phyloP scores from a whole-genome alignment of 2,329 filamentous ascomycete genomes.

The Aspergillus eucalypticola region DNA sequence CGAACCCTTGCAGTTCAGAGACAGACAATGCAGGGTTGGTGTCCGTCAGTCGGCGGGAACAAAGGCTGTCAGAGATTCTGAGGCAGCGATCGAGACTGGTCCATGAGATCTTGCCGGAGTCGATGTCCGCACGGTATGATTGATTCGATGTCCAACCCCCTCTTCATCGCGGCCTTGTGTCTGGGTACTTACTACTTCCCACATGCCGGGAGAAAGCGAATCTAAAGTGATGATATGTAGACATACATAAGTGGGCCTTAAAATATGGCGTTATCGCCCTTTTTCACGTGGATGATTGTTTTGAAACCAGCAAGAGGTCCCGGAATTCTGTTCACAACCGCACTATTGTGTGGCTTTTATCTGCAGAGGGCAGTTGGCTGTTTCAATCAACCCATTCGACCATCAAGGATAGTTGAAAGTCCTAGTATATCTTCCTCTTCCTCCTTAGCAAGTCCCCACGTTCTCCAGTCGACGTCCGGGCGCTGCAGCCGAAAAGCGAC shows the following conservation, averaged over 20 bases:
- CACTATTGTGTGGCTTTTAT: no score
- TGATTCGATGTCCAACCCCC: neutral
- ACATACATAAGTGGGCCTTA: neutral
- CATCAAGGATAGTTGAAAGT: no score
- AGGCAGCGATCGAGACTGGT: conserved; percentile 1
- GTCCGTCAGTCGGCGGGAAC: neutral
- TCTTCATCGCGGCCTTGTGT: neutral
- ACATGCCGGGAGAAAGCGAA: neutral
- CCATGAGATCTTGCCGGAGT: neutral
- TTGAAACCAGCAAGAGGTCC: neutral
- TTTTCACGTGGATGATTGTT: neutral
- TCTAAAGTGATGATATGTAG: neutral
- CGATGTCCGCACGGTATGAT: neutral
- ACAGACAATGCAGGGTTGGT: conserved; percentile 5
- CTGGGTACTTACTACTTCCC: no score
- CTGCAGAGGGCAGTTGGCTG: no score
- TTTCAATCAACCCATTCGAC: no score
- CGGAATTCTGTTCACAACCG: no score
- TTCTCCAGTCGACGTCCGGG: conserved; percentile 8
- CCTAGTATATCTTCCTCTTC: no score
- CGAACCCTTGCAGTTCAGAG: conserved; percentile 7
- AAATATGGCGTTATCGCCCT: neutral
- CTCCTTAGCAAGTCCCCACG: neutral
- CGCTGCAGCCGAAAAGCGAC: conserved; percentile 7
- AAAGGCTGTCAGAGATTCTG: neutral